Evolutionary conservation across 148 eudicot species (phyloP).

Genomic region (Silene uniflora): DNA sequence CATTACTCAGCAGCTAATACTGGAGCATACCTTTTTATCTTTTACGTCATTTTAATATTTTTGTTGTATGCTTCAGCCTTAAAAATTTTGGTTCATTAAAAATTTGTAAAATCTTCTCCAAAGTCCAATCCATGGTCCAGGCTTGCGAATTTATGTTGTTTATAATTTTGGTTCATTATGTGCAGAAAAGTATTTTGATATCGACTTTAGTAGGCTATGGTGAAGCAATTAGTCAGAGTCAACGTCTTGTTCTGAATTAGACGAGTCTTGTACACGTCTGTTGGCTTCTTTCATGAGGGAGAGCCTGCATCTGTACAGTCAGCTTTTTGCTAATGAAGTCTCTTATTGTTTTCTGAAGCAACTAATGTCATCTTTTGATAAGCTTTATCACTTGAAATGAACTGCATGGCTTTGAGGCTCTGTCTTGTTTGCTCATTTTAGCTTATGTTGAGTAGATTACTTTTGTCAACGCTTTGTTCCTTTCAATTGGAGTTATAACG

Average conservation of each 20-base stretch:
- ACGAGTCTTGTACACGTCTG: background rate
- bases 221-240: background rate
- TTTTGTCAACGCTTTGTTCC: background rate
- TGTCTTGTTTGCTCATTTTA: constrained; percentile 2
- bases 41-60: background rate
- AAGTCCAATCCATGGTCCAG: too few species aligned
- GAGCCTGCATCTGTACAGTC: background rate
- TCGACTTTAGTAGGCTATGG: background rate
- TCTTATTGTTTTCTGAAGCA: background rate
- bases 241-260: background rate
- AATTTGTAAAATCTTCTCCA: too few species aligned
- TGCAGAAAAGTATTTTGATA: background rate
- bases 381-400: background rate
- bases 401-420: background rate
- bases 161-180: too few species aligned
- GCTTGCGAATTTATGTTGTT: background rate
- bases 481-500: background rate
- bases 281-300: background rate
- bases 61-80: background rate
- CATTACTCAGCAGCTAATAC: background rate
- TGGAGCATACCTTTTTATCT: background rate
- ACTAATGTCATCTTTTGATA: background rate
- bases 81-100: background rate
- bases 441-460: background rate
- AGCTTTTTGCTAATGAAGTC: background rate